A percentile compares a stretch with the other conserved stretches of the same genome.
Conservation (phyloP, 331 rosid genomes). For the Telfairia occidentalis region DNA sequence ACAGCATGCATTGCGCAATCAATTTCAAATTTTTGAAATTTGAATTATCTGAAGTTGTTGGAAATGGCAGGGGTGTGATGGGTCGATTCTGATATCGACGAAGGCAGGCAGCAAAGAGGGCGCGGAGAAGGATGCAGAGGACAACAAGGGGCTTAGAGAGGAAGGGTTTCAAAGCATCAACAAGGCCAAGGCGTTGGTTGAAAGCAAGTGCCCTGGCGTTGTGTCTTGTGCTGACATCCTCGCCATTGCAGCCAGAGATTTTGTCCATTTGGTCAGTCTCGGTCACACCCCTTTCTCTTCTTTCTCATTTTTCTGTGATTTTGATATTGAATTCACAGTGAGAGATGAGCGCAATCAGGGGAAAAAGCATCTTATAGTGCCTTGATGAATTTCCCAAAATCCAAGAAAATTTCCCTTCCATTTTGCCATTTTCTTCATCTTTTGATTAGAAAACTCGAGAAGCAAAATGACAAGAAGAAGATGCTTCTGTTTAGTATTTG, state of each 20-base stretch:
- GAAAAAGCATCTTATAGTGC: background rate
- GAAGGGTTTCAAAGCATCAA: constrained; percentile 61
- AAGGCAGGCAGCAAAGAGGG: constrained; percentile 38
- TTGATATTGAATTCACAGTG: background rate
- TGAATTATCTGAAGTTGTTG: background rate
- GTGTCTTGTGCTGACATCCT: constrained; percentile 94
- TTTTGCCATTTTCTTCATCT: background rate
- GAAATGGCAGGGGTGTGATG: constrained; percentile 70
- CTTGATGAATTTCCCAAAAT: background rate
- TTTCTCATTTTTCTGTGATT: constrained; percentile 1
- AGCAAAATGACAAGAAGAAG: constrained; percentile 12
- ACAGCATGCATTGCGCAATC: constrained; percentile 2
- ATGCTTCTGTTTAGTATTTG: constrained; percentile 7
- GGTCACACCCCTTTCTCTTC: background rate
- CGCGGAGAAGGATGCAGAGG: constrained; percentile 75
- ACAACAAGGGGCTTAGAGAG: constrained; percentile 50
- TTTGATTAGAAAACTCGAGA: background rate
- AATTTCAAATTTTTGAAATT: background rate
- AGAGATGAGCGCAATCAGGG: background rate
- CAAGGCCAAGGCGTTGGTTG: constrained; percentile 67
- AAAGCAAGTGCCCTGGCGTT: constrained; percentile 68
- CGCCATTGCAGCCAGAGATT: constrained; percentile 88
- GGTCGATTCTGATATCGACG: constrained; percentile 52
- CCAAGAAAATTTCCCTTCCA: constrained; percentile 3
- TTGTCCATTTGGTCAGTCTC: constrained; percentile 60